phyloP scores from a whole-genome alignment of 2,329 filamentous ascomycete genomes.

The Ceratocystis cubensis region DNA sequence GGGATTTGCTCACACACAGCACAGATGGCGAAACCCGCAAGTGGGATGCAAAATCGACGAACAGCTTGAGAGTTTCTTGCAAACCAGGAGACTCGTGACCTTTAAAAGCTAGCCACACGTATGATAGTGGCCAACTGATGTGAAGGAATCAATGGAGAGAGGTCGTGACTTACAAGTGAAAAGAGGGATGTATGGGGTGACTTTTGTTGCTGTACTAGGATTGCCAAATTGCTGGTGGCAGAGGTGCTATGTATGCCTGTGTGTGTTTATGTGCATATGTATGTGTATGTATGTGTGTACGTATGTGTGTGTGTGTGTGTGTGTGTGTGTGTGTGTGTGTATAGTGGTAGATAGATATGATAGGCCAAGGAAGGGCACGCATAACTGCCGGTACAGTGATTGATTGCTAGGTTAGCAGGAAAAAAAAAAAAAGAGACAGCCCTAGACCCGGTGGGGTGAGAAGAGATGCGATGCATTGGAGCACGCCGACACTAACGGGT shows the following conservation, averaged over 20 bases:
- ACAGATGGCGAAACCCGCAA: not conserved
- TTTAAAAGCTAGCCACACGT: not conserved
- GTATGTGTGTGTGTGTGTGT: not conserved
- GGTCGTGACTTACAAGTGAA: constrained; percentile 4
- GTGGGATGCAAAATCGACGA: not conserved
- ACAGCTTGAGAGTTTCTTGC: not conserved
- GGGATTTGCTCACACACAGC: not conserved
- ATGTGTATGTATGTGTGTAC: not conserved
- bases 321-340: not conserved
- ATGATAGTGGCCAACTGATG: not conserved
- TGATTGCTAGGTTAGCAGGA: not conserved
- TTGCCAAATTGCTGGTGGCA: not conserved
- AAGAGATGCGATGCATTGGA: not conserved
- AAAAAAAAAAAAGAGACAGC: not conserved
- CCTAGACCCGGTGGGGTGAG: constrained; percentile 1
- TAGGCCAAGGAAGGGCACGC: not conserved
- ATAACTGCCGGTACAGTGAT: not conserved
- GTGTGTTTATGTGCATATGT: not conserved
- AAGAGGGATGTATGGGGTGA: not conserved
- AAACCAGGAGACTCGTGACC: not conserved
- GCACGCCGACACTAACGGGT: not conserved
- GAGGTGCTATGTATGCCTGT: not conserved
- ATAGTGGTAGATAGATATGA: not conserved
- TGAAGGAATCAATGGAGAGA: not conserved
- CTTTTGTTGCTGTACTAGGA: not conserved